A percentile compares a stretch with the other conserved stretches of the same genome.
Evolutionary conservation across 257 asterid species (phyloP).

Genomic region (Anisodus acutangulus): DNA sequence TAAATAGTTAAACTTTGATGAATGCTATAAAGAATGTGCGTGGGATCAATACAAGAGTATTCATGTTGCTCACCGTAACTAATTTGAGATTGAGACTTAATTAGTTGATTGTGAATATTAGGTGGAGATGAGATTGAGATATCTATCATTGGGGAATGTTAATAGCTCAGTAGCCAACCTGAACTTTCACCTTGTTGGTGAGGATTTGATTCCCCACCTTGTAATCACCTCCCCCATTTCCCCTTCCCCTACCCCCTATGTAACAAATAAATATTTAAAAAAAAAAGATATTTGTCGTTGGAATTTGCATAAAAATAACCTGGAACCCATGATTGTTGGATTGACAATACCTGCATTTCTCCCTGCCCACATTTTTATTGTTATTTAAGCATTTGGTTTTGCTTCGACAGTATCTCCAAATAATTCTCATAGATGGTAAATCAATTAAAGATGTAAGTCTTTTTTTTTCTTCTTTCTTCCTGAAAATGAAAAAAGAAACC

Average conservation of each 20-base stretch:
- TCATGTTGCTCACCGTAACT: not conserved
- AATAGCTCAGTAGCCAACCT: no score
- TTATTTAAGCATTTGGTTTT: not conserved
- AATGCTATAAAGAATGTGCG: not conserved
- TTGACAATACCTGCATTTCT: not conserved
- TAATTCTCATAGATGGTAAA: constrained; percentile 1
- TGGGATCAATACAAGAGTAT: not conserved
- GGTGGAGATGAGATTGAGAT: not conserved
- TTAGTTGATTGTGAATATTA: constrained; percentile 10
- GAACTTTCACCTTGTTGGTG: no score
- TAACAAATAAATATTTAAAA: no score
- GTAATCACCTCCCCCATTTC: no score
- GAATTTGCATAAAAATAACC: not conserved
- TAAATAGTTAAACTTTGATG: not conserved
- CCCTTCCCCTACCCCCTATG: no score
- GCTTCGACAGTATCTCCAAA: not conserved
- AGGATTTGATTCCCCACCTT: no score
- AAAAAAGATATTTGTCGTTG: no score
- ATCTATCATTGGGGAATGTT: no score
- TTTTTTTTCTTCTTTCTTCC: no score
- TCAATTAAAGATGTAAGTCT: no score
- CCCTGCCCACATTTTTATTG: not conserved
- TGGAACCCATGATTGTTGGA: not conserved
- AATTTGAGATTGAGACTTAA: not conserved
- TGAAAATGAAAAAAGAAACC: no score